A percentile compares a stretch with the other conserved stretches of the same genome.
These are phyloP conservation scores for Spinacia oleracea DNA, from an alignment of 179 eudicot species.

Conservation along the genomic window DNA sequence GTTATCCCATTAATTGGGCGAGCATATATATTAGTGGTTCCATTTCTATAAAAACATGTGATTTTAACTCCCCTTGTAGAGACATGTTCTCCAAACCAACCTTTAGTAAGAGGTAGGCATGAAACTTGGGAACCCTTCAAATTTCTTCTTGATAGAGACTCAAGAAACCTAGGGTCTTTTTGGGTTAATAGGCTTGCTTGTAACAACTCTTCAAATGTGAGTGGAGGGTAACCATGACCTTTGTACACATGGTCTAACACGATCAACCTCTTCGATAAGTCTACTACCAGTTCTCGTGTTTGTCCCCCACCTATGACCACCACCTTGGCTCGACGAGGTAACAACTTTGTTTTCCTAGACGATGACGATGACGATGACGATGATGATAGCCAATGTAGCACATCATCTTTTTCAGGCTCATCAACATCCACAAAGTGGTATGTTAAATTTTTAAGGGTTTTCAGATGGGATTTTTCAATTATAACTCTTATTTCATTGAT, in stretches of 20 bases:
- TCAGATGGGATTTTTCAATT: conserved; percentile 52
- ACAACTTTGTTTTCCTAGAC: conserved; percentile 29
- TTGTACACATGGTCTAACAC: conserved; percentile 47
- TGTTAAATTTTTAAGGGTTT: conserved; percentile 45
- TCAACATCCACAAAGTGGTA: conserved; percentile 79
- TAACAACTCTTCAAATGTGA: conserved; percentile 53
- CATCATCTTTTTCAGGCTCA: conserved; percentile 65
- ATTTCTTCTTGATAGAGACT: conserved; percentile 55
- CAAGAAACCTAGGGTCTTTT: conserved; percentile 39
- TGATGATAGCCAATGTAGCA: conserved; percentile 57
- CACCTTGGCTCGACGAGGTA: conserved; percentile 69
- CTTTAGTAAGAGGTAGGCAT: conserved; percentile 65
- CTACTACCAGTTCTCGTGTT: conserved; percentile 59
- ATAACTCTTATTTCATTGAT: conserved; percentile 44
- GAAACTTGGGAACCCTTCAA: conserved; percentile 65
- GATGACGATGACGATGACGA: conserved; percentile 38
- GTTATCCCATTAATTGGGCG: conserved; percentile 72
- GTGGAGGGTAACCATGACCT: conserved; percentile 71
- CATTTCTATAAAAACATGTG: conserved; percentile 63
- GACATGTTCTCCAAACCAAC: conserved; percentile 73
- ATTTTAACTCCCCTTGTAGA: conserved; percentile 52
- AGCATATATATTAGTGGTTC: conserved; percentile 63
- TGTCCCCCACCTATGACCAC: conserved; percentile 54
- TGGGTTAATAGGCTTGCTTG: conserved; percentile 46
- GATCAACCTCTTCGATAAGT: conserved; percentile 41